Evolutionary conservation across 2,329 filamentous ascomycete species (phyloP), one percentile per base, ranked within the genome.

Genomic region (Leptographium galeiforme): DNA sequence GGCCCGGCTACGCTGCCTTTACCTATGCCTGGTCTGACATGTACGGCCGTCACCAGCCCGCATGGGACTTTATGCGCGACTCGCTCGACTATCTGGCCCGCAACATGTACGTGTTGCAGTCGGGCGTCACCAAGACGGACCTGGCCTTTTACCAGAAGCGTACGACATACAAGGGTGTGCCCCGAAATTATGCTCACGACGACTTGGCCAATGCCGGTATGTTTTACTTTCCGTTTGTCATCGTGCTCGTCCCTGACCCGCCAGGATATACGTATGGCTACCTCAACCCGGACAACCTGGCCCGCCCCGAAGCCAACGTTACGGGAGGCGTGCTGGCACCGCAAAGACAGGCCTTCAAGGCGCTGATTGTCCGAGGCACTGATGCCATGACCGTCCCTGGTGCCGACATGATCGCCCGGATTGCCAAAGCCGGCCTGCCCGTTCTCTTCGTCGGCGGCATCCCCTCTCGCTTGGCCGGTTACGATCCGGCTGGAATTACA

Each of bases 1-100:
- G 73, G 73, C 74, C 74, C 0, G 70, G 69, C 0, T 73, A 67
- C 51, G 69, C 68, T 0, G 64, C 72, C 0, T 75, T 76, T 54
- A 54, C 51, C 7, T 76, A 72, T 55, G 43, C 50, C 32, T 55
- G 45, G 36, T 51, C 53, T 5, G 50, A 50, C n/a, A 65, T 69
- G 61, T 66, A 68, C 54, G 63, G 63, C 6, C 62, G 59, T 0
- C 63, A 67, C 8, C 68, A 72, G 49, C 73, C 73, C 1, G 66
- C 63, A 1, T 75, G 69, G 68, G 62, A 66, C 16, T 63, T 66
- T 34, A 67, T 69, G 40, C 57, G 59, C 6, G 68, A 70, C 14
- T 55, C 59, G 6, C 56, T 74, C 30, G 62, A 67, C 53, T 74
- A 61, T 48, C 62, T 68, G 19, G 64, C 63, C 2, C 61, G 72